Evolutionary conservation across 106 monocot genomes (phyloP).

Genomic region (Phalaenopsis aphrodite): DNA sequence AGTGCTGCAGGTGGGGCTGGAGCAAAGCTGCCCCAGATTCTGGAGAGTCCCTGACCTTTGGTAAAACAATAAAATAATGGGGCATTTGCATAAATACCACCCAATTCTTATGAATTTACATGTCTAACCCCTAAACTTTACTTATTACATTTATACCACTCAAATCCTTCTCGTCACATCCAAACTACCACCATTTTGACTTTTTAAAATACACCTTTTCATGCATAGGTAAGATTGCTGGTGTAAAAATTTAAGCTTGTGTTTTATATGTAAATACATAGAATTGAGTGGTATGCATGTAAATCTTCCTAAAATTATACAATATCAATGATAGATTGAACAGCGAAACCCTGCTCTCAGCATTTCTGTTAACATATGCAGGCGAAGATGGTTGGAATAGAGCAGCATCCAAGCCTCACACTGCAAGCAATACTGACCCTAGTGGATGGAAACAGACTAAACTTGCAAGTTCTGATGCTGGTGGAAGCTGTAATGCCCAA

Average conservation of each 20-base stretch:
- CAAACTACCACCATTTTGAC: too few species aligned
- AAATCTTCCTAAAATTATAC: too few species aligned
- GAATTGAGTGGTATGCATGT: too few species aligned
- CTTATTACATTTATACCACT: too few species aligned
- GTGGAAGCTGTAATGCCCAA: neutral
- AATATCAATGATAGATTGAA: neutral
- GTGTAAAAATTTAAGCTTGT: too few species aligned
- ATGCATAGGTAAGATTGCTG: too few species aligned
- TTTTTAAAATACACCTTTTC: too few species aligned
- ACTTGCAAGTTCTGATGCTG: neutral
- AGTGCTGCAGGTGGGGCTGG: neutral
- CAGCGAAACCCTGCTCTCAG: neutral
- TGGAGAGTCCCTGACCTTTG: neutral
- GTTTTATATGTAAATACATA: too few species aligned
- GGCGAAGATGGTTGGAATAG: slow-evolving; percentile 5
- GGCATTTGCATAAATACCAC: too few species aligned
- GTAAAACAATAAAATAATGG: neutral
- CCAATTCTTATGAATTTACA: too few species aligned
- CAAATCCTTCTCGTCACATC: too few species aligned
- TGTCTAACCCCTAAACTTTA: too few species aligned
- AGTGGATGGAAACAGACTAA: slow-evolving; percentile 3
- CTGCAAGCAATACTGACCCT: slow-evolving; percentile 1
- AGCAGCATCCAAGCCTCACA: slow-evolving; percentile 1
- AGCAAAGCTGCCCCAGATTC: neutral
- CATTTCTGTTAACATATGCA: neutral